Conservation (phyloP, 192 early-diverging fungal species). For the Mortierella claussenii region DNA sequence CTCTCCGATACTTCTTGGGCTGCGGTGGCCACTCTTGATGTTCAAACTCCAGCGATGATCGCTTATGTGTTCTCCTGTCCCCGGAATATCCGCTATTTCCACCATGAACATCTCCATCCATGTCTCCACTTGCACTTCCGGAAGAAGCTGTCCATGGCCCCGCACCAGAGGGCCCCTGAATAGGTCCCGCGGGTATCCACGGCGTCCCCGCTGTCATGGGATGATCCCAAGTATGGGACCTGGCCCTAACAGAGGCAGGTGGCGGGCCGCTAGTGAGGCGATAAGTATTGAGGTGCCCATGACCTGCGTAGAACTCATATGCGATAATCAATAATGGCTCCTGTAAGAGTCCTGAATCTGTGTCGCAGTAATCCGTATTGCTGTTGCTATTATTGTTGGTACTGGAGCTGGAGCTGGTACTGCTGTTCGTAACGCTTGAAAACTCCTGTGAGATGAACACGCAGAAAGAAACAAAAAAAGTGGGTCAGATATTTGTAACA, state of each 20-base stretch:
- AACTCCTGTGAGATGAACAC: too few relatives aligned
- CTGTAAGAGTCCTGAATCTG: too few relatives aligned
- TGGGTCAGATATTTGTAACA: too few relatives aligned
- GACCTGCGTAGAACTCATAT: constrained; percentile 33
- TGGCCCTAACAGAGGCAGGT: constrained; percentile 27
- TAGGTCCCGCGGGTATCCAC: neutral
- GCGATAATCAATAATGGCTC: constrained; percentile 26
- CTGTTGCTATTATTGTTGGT: neutral
- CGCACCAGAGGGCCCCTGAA: too few relatives aligned
- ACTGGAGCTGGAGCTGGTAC: neutral
- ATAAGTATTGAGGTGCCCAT: constrained; percentile 15
- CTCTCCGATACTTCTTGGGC: constrained; percentile 14
- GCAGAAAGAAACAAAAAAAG: too few relatives aligned
- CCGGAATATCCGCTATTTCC: neutral
- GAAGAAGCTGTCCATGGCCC: neutral
- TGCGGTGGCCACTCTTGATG: constrained; percentile 29
- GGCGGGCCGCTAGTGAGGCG: constrained; percentile 25
- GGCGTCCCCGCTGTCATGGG: constrained; percentile 1
- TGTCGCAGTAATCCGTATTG: too few relatives aligned
- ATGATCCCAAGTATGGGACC: constrained; percentile 48
- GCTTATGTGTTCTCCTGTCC: too few relatives aligned
- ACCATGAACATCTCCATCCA: neutral
- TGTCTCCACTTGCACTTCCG: too few relatives aligned
- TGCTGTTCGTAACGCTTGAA: neutral
- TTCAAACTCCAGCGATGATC: constrained; percentile 16